phyloP scores from a whole-genome alignment of 2,329 filamentous ascomycete genomes.

The Fusarium sp. region DNA sequence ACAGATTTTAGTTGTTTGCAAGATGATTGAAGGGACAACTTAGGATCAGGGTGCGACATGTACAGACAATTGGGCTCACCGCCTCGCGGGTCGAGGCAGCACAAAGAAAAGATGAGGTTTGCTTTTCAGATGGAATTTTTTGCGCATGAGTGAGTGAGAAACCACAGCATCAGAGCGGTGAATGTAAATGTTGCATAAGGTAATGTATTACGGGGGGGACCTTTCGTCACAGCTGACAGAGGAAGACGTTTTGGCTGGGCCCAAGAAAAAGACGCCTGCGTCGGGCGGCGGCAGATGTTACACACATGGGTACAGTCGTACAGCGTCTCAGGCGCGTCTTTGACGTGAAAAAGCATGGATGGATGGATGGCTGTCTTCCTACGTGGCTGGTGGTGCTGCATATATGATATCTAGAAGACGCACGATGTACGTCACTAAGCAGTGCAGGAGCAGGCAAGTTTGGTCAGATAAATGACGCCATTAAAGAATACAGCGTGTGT shows the following conservation, averaged over 20 bases:
- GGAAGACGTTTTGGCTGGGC: background rate
- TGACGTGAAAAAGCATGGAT: conserved; percentile 17
- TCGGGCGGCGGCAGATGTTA: conserved; percentile 6
- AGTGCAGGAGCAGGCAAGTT: conserved; percentile 1
- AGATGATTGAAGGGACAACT: conserved; percentile 25
- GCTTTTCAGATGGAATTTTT: background rate
- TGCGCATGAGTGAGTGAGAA: conserved; percentile 3
- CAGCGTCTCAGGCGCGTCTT: conserved; percentile 5
- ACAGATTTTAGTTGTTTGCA: conserved; percentile 31
- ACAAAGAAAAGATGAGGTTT: conserved; percentile 29
- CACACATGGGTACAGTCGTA: conserved; percentile 3
- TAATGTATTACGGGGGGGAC: conserved; percentile 24
- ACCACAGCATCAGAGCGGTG: conserved; percentile 20
- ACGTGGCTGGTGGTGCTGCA: conserved; percentile 32
- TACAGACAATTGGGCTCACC: conserved; percentile 32
- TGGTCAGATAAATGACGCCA: background rate
- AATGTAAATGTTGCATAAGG: conserved; percentile 29
- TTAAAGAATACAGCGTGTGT: background rate
- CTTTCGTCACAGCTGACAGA: conserved; percentile 2
- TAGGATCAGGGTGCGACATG: conserved; percentile 29
- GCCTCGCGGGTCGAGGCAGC: conserved; percentile 34
- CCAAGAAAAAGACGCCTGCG: conserved; percentile 24
- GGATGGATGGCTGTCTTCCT: background rate
- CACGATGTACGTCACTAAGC: conserved; percentile 25
- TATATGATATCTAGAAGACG: conserved; percentile 7